Evolutionary conservation across 192 early-diverging fungal genomes (phyloP), one percentile per base, ranked within the genome.

Genomic region (Entomortierella chlamydospora): DNA sequence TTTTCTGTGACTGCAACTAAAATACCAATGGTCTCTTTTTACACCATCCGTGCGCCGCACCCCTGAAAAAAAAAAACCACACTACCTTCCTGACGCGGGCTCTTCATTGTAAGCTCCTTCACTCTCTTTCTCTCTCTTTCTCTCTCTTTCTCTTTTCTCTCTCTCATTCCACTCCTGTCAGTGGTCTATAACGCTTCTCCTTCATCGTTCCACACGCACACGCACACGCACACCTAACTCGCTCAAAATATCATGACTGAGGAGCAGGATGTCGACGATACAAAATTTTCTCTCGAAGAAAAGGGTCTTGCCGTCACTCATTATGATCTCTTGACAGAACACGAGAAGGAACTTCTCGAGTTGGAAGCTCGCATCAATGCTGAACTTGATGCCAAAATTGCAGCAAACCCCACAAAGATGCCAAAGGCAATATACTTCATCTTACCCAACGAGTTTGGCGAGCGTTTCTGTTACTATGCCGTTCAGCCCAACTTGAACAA

Each of bases 391-490:
- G 83, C 68, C 47, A 70, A 85, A 79, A n/a, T 90, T n/a, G 25
- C 81, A 50, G 82, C 61, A 7, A 84, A 87, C 69, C 82, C 87
- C 37, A 70, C 82, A 55, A 68, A 59, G 57, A 73, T 84, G 54
- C 84, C 85, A 20, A 80, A 73, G 59, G 84, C 83, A n/a, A 25
- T 50, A 30, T 84, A 73, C 69, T 85, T 81, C 82, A 84, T 84
- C 52, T 70, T 91, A 59, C 90, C 90, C 47, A 81, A 82, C 71
- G 78, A 81, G 79, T 81, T 82, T 55, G 82, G 72, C 66, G 78
- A 81, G 49, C 78, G 82, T 37, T 90, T 90, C 85, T 83, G 81
- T 50, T 90, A 81, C 83, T 90, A 90, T 67, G 89, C 87, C 54
- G 78, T 87, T 18, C 84, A 81, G 55, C 87, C 87, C 47, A 73